phyloP scores from a whole-genome alignment of 2,329 filamentous ascomycete species.

The Beauveria pseudobassiana region DNA sequence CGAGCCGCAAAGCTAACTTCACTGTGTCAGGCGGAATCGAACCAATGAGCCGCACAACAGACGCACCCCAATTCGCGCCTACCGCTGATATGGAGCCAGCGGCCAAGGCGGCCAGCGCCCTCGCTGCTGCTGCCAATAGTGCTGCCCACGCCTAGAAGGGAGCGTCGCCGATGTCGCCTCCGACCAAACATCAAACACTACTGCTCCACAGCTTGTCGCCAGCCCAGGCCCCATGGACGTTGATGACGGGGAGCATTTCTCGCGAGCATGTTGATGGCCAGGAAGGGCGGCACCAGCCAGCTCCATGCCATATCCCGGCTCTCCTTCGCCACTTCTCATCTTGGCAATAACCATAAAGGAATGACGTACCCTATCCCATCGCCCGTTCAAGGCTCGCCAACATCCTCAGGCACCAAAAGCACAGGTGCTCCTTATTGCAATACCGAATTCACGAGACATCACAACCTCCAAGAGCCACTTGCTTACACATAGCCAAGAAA shows the following conservation, averaged over 20 bases:
- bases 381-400: conserved; percentile 41
- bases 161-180: conserved; percentile 32
- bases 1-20: conserved; percentile 47
- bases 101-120: conserved; percentile 28
- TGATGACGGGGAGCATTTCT: conserved; percentile 32
- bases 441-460: conserved; percentile 93
- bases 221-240: conserved; percentile 50
- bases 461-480: conserved; percentile 95
- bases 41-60: conserved; percentile 48
- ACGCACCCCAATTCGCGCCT: conserved; percentile 38
- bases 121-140: conserved; percentile 25
- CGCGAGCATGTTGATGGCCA: conserved; percentile 36
- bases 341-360: conserved; percentile 42
- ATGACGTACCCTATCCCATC: conserved; percentile 52
- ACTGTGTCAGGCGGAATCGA: conserved; percentile 46
- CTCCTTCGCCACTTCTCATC: conserved; percentile 35
- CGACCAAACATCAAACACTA: conserved; percentile 33
- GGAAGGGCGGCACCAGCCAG: conserved; percentile 42
- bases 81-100: conserved; percentile 37
- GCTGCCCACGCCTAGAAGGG: conserved; percentile 29
- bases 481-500: conserved; percentile 95
- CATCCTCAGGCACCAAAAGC: conserved; percentile 66
- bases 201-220: conserved; percentile 37
- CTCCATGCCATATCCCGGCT: conserved; percentile 49
- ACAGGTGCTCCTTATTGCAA: conserved; percentile 96